Base-by-base conservation (phyloP, 768 basidiomycete species). In the Lentinus brumalis region DNA sequence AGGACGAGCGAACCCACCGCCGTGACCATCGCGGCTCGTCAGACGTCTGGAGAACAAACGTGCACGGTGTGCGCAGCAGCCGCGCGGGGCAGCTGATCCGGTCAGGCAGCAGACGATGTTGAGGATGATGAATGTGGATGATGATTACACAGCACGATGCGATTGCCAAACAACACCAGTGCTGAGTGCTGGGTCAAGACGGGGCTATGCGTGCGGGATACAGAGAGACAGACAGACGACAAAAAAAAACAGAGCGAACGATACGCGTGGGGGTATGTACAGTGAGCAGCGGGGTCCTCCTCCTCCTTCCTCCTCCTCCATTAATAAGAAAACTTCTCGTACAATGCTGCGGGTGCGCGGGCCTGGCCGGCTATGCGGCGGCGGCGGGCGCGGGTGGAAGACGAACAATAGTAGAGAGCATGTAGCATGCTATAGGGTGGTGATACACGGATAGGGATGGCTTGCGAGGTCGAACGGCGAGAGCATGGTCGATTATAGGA, bases 401-500 rank as follows among this genome's bases (percentile, higher is more conserved):
- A 64, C 56, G 51, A 60, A 63, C 61, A 63, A 44, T 59, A 58
- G 58, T 65, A 62, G 50, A 16, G 38, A 55, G 39, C 31, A 62
- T 47, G 45, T 41, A 59, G 53, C 59, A 54, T 61, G 65, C 61
- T 54, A 50, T 57, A 56, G 59, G 69, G 64, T 70, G 70, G 64
- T 70, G 69, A 61, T 71, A 70, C 67, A 70, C 57, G 66, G 53
- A 26, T 26, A 2, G 21, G 21, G 21, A 1, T 26, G 21, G 21
- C 21, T 67, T 66, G 65, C 66, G 56, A 47, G 59, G 42, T 67
- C 61, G 70, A 62, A 64, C 67, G 58, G 62, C 57, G 60, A 67
- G 53, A 60, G 62, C 59, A 54, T 58, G 66, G 57, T 63, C 56
- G 56, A 62, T 56, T 66, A 66, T 57, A 61, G 59, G 53, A 29